Evolutionary conservation across 768 basidiomycete genomes (phyloP).

Genomic region (Hericium alpestre): DNA sequence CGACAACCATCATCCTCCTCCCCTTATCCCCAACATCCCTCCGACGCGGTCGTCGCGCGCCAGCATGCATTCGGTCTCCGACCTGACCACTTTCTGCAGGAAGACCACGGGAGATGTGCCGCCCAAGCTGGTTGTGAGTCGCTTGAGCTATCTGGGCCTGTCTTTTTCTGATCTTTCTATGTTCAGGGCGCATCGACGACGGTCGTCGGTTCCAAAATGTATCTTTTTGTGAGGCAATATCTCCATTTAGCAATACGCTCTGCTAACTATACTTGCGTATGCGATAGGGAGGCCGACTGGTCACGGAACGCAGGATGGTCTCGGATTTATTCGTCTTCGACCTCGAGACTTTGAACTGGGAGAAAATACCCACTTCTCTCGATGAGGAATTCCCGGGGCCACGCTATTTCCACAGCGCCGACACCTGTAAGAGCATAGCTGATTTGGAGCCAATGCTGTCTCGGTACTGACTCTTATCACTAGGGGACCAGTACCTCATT

Average conservation of each 20-base stretch:
- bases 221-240: constrained; percentile 61
- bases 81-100: constrained; percentile 78
- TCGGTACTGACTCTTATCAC: constrained; percentile 4
- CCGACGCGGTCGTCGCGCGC: constrained; percentile 1
- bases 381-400: constrained; percentile 34
- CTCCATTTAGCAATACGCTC: neutral
- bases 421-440: constrained; percentile 48
- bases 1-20: neutral
- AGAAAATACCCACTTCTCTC: constrained; percentile 42
- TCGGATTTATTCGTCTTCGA: constrained; percentile 87
- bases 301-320: constrained; percentile 80
- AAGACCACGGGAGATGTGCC: constrained; percentile 82
- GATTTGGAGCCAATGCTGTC: neutral
- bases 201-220: constrained; percentile 79
- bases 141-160: constrained; percentile 19
- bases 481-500: constrained; percentile 84
- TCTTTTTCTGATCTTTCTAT: neutral
- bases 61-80: constrained; percentile 73
- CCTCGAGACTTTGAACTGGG: constrained; percentile 73
- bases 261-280: neutral
- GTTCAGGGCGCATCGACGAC: constrained; percentile 82
- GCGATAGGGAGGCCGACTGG: constrained; percentile 72
- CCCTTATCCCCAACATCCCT: constrained; percentile 1
- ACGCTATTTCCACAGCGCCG: constrained; percentile 92
- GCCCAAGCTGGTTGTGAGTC: constrained; percentile 67